Evolutionary conservation across 2,329 filamentous ascomycete genomes (phyloP).

Genomic region (Claviceps sp.): DNA sequence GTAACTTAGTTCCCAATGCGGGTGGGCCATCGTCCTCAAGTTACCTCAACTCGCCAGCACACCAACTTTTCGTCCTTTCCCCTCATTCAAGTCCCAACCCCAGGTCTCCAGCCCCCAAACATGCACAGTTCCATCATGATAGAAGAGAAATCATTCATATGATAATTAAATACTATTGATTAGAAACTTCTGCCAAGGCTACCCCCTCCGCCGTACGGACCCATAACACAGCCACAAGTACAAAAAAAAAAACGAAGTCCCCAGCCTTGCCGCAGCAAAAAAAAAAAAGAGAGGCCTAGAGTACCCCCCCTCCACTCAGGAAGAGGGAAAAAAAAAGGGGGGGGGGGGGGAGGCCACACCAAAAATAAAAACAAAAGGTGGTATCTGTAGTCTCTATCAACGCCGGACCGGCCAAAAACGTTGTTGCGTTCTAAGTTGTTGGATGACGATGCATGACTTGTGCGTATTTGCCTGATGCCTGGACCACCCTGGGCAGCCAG

Average conservation of each 20-base stretch:
- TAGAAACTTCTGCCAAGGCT: background rate
- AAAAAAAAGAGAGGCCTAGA: background rate
- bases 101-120: too few relatives aligned
- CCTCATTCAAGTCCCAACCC: too few relatives aligned
- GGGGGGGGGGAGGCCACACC: background rate
- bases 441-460: slow-evolving; percentile 2
- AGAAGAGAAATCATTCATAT: too few relatives aligned
- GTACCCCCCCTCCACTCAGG: too few relatives aligned
- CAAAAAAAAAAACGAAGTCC: background rate
- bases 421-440: slow-evolving; percentile 7
- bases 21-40: background rate
- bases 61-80: too few relatives aligned
- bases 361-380: slow-evolving; percentile 3
- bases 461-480: background rate
- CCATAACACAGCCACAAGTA: background rate
- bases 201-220: too few relatives aligned
- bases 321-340: too few relatives aligned
- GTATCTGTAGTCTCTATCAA: slow-evolving; percentile 11
- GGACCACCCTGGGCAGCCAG: background rate
- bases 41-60: too few relatives aligned
- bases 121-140: too few relatives aligned
- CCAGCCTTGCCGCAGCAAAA: background rate
- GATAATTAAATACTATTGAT: background rate
- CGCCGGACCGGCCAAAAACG: slow-evolving; percentile 12
- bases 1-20: too few relatives aligned